A percentile compares a stretch with the other conserved stretches of the same genome.
These are phyloP conservation scores for Ophiostoma australiae DNA, from an alignment of 2,329 filamentous ascomycete genomes.

Conservation along the genomic window DNA sequence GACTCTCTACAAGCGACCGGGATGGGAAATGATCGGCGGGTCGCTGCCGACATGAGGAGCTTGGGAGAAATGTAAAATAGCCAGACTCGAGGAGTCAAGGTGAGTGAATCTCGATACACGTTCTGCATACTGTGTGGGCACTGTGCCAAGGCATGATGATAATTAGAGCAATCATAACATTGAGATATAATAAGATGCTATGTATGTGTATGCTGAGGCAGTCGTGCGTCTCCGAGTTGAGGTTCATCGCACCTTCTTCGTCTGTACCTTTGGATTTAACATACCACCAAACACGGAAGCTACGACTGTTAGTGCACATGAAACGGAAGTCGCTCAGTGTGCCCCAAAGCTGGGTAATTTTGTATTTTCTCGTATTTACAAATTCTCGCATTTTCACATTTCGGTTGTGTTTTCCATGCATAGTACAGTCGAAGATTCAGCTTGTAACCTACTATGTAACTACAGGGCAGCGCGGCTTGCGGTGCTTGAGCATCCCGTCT, in stretches of 20 bases:
- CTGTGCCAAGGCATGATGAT: conserved; percentile 4
- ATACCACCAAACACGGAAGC: neutral
- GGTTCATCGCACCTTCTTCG: neutral
- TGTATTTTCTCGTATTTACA: neutral
- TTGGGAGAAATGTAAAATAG: conserved; percentile 2
- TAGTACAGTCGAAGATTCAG: no score
- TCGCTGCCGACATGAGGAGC: neutral
- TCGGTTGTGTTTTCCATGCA: no score
- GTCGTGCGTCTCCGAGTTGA: neutral
- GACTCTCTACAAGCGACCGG: neutral
- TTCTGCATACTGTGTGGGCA: neutral
- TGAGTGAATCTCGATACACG: neutral
- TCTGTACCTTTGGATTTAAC: neutral
- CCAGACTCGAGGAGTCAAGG: neutral
- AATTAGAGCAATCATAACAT: conserved; percentile 6
- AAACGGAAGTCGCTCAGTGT: conserved; percentile 3
- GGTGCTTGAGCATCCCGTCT: neutral
- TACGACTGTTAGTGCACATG: neutral
- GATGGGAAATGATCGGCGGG: neutral
- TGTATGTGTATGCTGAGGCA: neutral
- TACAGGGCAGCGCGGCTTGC: neutral
- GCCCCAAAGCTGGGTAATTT: neutral
- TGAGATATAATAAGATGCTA: neutral
- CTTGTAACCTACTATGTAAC: no score
- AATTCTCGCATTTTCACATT: neutral